phyloP scores from a whole-genome alignment of 2,329 filamentous ascomycete genomes.

The Hypoxylon sp. region DNA sequence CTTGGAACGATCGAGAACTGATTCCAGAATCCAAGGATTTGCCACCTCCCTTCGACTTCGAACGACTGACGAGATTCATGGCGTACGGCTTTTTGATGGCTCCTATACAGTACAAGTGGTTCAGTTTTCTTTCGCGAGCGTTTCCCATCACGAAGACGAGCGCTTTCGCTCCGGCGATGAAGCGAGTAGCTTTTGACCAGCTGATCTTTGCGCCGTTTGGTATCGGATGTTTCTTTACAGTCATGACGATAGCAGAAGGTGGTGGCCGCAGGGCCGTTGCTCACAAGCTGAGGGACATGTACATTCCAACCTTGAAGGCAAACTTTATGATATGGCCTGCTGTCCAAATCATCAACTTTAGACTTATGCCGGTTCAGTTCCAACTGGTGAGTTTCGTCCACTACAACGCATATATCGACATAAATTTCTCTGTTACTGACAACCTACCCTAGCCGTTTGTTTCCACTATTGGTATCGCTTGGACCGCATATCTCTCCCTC shows the following conservation, averaged over 20 bases:
- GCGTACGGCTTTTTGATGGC: conserved; percentile 97
- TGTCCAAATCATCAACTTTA: conserved; percentile 97
- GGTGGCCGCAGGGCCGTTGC: conserved; percentile 84
- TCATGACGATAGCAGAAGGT: conserved; percentile 96
- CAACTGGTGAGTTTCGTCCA: conserved; percentile 81
- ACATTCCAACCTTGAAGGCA: conserved; percentile 92
- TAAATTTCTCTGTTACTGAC: conserved; percentile 18
- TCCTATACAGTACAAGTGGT: conserved; percentile 96
- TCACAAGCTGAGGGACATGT: conserved; percentile 93
- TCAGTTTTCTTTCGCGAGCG: conserved; percentile 82
- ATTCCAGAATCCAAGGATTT: conserved; percentile 74
- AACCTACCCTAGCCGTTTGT: conserved; percentile 82
- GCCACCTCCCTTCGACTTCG: conserved; percentile 93
- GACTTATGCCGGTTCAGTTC: conserved; percentile 93
- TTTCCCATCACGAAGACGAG: conserved; percentile 88
- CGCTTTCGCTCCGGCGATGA: conserved; percentile 83
- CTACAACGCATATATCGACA: not conserved
- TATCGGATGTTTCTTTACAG: conserved; percentile 90
- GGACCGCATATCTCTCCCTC: conserved; percentile 96
- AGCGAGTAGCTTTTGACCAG: conserved; percentile 93
- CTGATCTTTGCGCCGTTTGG: conserved; percentile 92
- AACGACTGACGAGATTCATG: conserved; percentile 95
- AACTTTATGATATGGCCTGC: conserved; percentile 97
- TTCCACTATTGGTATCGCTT: conserved; percentile 94
- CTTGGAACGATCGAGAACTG: conserved; percentile 74